Conservation (phyloP, 2,329 filamentous ascomycete species). For the Colletotrichum sp. region DNA sequence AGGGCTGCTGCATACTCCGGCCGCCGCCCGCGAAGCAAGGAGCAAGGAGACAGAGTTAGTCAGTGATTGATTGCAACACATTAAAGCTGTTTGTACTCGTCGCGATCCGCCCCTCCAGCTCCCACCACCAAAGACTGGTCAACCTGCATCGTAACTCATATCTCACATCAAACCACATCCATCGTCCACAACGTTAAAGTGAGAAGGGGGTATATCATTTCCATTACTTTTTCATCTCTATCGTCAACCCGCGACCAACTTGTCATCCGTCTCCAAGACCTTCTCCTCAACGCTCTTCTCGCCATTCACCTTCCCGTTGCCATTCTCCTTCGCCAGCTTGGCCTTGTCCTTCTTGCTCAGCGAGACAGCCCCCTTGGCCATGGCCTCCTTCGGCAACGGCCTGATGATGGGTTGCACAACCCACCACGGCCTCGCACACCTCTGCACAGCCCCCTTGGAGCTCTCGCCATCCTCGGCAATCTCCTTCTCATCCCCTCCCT, state of each 20-base stretch:
- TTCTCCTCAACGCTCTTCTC: slow-evolving; percentile 13
- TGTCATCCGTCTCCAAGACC: slow-evolving; percentile 19
- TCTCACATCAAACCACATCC: neutral
- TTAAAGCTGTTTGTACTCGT: neutral
- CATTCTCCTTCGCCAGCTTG: slow-evolving; percentile 41
- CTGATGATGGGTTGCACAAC: slow-evolving; percentile 86
- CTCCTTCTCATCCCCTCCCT: slow-evolving; percentile 27
- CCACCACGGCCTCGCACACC: slow-evolving; percentile 87
- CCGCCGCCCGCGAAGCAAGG: neutral
- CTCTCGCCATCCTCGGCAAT: slow-evolving; percentile 53
- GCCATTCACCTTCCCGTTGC: slow-evolving; percentile 23
- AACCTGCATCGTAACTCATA: neutral
- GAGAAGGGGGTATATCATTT: slow-evolving; percentile 1
- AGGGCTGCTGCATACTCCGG: neutral
- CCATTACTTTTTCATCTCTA: neutral
- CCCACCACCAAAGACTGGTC: neutral
- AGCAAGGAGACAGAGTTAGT: neutral
- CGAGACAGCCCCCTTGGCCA: slow-evolving; percentile 78
- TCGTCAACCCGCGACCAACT: slow-evolving; percentile 17
- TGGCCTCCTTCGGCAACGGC: slow-evolving; percentile 84
- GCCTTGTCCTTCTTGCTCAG: slow-evolving; percentile 72
- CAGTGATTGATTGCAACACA: neutral
- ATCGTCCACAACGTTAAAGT: neutral
- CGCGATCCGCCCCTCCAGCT: too few relatives aligned
- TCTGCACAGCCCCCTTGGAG: slow-evolving; percentile 69